A percentile compares a stretch with the other conserved stretches of the same genome.
phyloP scores from a whole-genome alignment of 1,284 basidiomycete genomes.

The Cystobasidium sp. region DNA sequence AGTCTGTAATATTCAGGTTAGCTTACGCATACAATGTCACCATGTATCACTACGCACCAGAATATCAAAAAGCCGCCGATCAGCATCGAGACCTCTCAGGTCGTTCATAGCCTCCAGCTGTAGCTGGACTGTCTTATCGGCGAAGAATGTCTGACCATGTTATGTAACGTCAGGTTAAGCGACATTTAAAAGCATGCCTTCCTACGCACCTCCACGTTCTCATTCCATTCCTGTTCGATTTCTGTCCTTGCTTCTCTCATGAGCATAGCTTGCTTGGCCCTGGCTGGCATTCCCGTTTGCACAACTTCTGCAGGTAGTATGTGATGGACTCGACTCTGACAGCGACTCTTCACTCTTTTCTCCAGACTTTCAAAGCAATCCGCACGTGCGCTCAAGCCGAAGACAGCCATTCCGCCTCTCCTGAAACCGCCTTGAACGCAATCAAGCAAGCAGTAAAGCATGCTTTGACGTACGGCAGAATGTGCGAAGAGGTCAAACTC shows the following conservation, averaged over 20 bases:
- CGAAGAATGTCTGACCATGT: constrained; percentile 15
- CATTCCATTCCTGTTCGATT: constrained; percentile 64
- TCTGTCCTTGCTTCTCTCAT: constrained; percentile 56
- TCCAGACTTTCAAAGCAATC: constrained; percentile 88
- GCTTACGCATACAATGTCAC: too few relatives aligned
- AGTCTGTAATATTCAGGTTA: not conserved
- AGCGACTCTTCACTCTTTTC: constrained; percentile 92
- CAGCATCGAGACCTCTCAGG: constrained; percentile 35
- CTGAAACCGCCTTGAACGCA: constrained; percentile 63
- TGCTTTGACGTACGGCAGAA: constrained; percentile 60
- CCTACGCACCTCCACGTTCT: constrained; percentile 19
- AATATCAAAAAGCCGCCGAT: constrained; percentile 23
- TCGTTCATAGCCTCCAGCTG: constrained; percentile 34
- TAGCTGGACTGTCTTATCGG: constrained; percentile 29
- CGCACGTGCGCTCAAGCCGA: constrained; percentile 79
- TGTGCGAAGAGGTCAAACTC: constrained; percentile 88
- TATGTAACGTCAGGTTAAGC: not conserved
- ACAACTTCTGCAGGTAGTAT: constrained; percentile 62
- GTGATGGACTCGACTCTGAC: constrained; percentile 84
- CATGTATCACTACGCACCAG: not conserved
- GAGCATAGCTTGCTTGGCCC: constrained; percentile 9
- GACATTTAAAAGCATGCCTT: not conserved
- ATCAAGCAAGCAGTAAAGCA: constrained; percentile 65
- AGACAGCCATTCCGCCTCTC: constrained; percentile 70
- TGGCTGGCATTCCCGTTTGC: not conserved